Evolutionary conservation across 225 moss, liverwort and hornwort genomes (phyloP).

Genomic region (Sphagnum tenellum): DNA sequence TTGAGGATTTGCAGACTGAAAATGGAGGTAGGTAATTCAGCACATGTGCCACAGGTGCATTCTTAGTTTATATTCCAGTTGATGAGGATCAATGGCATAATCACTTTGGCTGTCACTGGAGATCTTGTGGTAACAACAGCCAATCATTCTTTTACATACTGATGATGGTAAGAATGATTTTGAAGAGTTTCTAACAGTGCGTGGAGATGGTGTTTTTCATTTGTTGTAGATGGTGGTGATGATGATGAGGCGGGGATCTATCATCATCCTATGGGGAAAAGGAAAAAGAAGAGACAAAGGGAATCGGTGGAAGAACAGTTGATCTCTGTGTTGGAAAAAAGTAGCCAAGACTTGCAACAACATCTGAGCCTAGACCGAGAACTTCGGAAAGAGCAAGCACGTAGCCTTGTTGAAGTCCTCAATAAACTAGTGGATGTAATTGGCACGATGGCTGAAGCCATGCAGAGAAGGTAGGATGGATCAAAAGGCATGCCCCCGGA

Average conservation of each 20-base stretch:
- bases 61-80: background rate
- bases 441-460: conserved; percentile 43
- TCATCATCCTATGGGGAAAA: conserved; percentile 31
- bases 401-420: conserved; percentile 32
- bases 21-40: conserved; percentile 32
- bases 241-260: conserved; percentile 23
- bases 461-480: conserved; percentile 41
- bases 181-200: background rate
- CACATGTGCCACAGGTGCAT: conserved; percentile 36
- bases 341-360: conserved; percentile 33
- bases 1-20: conserved; percentile 26
- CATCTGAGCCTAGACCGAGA: conserved; percentile 52
- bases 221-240: conserved; percentile 9
- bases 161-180: too few relatives aligned
- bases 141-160: background rate
- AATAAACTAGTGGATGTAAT: conserved; percentile 39
- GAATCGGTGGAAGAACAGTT: conserved; percentile 42
- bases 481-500: background rate
- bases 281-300: conserved; percentile 36
- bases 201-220: background rate
- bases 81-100: too few relatives aligned
- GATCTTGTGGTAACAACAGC: background rate
- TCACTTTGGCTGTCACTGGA: too few relatives aligned
- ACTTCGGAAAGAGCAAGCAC: conserved; percentile 51
- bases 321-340: conserved; percentile 37